A percentile compares a stretch with the other conserved stretches of the same genome.
phyloP scores from a whole-genome alignment of 768 basidiomycete species.

The Exsudoporus frostii region DNA sequence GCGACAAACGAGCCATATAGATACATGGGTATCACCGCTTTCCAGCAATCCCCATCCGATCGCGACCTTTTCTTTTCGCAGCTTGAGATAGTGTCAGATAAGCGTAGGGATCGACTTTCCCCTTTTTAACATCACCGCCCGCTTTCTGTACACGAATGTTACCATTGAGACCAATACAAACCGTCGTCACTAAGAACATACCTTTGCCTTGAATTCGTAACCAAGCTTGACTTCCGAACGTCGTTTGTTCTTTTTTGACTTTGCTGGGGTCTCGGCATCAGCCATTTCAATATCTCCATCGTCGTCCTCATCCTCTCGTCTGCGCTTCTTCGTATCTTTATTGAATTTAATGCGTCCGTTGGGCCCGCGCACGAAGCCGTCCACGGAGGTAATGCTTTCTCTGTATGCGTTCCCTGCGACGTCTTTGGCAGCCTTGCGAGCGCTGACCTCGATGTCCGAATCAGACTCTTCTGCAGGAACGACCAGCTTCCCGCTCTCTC shows the following conservation, averaged over 20 bases:
- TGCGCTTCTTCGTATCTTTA: constrained; percentile 93
- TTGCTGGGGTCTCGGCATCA: constrained; percentile 51
- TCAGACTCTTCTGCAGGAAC: constrained; percentile 59
- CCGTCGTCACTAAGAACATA: constrained; percentile 34
- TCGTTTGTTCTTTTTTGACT: constrained; percentile 46
- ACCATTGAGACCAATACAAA: constrained; percentile 4
- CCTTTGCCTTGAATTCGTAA: constrained; percentile 95
- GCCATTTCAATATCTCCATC: constrained; percentile 74
- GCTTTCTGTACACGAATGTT: constrained; percentile 61
- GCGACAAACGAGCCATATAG: neutral
- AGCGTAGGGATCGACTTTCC: constrained; percentile 87
- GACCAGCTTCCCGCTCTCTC: constrained; percentile 76
- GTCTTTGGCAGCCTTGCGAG: constrained; percentile 46
- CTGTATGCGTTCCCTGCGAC: constrained; percentile 75
- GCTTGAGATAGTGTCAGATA: constrained; percentile 85
- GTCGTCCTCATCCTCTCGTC: constrained; percentile 62
- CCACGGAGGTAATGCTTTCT: constrained; percentile 78
- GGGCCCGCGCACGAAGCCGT: constrained; percentile 84
- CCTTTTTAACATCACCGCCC: constrained; percentile 89
- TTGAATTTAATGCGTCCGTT: constrained; percentile 91
- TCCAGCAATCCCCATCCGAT: constrained; percentile 56
- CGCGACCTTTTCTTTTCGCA: constrained; percentile 56
- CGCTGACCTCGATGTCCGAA: constrained; percentile 40
- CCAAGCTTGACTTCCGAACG: constrained; percentile 63
- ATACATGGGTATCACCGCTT: constrained; percentile 44